Base-by-base conservation (phyloP, 1,284 basidiomycete genomes). In the Boletus sp. region DNA sequence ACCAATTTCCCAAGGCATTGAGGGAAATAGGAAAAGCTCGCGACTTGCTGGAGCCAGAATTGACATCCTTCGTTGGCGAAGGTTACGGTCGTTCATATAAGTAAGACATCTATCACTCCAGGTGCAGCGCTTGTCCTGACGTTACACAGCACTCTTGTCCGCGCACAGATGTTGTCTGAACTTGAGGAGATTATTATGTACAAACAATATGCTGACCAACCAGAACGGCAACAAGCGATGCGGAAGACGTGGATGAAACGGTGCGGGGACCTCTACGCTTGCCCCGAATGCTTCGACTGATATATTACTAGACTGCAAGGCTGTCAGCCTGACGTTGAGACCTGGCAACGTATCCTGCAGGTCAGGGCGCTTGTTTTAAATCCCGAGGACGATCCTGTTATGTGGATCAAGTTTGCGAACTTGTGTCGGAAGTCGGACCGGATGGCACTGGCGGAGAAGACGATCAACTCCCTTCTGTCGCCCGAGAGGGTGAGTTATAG, bases 131-230 rank as follows among this genome's bases (percentile, higher is more conserved):
- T 46, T 25, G 26, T 38, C 14, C 56, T 57, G 32, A 62, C 46
- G 43, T 48, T 23, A 50, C 52, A 12, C 53, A 95, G 92, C 60
- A 87, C 91, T 38, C 91, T 99, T 75, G 94, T 99, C 46, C 86
- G 96, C 10, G 94, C 97, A 1, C 96, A 99, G 70, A 97, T 98
- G 92, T 77, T 99, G 16, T 94, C 95, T 1, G 96, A 99, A 66
- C 77, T 99, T 8, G 96, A 99, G 64, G 96, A 99, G 66, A 97
- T 99, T 57, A 94, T 99, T 52, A 76, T 85, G 29, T 99, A 96
- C 75, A 99, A 99, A 71, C 88, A 94, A 67, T 83, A 85, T 61
- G 88, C 87, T 16, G 94, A 99, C 67, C 94, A 98, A 57, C 90
- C 93, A 2, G 93, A 96, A 56, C 82, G 94, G 26, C 93, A 93